Conservation (phyloP, 768 basidiomycete genomes). For the Boletus pseudo-olivaceus region DNA sequence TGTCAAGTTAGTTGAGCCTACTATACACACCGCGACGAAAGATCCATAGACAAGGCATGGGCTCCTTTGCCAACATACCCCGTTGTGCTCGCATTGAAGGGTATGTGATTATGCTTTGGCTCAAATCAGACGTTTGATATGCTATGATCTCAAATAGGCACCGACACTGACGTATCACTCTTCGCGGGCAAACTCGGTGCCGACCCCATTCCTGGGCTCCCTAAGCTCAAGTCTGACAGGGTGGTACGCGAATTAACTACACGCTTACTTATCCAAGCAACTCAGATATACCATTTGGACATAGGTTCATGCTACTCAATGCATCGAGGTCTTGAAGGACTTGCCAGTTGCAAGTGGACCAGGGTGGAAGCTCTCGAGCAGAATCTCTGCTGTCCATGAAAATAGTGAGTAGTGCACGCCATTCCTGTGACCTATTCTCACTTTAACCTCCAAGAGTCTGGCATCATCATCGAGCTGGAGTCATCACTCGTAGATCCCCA, state of each 20-base stretch:
- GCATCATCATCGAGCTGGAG: slow-evolving; percentile 69
- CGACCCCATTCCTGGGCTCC: slow-evolving; percentile 58
- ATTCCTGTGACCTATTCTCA: not conserved
- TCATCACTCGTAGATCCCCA: slow-evolving; percentile 57
- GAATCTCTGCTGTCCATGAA: slow-evolving; percentile 69
- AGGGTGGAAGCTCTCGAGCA: slow-evolving; percentile 72
- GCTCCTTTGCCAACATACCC: slow-evolving; percentile 83
- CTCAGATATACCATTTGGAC: not conserved
- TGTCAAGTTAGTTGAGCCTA: not conserved
- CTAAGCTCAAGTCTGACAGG: slow-evolving; percentile 64
- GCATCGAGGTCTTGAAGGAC: slow-evolving; percentile 75
- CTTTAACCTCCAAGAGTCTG: slow-evolving; percentile 49
- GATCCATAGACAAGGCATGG: slow-evolving; percentile 55
- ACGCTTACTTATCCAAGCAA: not conserved
- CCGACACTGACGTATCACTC: slow-evolving; percentile 61
- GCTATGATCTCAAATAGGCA: slow-evolving; percentile 34
- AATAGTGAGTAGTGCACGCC: slow-evolving; percentile 56
- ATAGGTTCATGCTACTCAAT: slow-evolving; percentile 77
- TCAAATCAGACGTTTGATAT: not conserved
- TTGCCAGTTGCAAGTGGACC: slow-evolving; percentile 71
- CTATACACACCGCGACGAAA: not conserved
- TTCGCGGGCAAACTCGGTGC: slow-evolving; percentile 50
- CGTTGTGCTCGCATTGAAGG: slow-evolving; percentile 73
- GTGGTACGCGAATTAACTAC: slow-evolving; percentile 43
- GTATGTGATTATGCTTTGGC: slow-evolving; percentile 22